Evolutionary conservation across 1,284 basidiomycete genomes (phyloP).

Genomic region (Xerocomus amazonicus): DNA sequence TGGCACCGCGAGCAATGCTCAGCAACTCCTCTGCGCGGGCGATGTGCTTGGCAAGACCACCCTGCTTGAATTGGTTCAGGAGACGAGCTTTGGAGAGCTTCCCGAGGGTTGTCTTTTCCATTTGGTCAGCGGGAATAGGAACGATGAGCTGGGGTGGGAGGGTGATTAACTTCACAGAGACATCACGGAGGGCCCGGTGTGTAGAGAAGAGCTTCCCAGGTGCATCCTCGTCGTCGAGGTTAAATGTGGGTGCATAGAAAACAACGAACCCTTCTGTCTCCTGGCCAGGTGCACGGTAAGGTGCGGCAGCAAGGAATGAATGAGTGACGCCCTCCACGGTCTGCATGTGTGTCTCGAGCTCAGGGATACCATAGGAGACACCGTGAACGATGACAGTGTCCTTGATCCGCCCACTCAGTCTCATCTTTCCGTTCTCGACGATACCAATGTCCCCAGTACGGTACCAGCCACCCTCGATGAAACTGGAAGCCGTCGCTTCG

Average conservation of each 20-base stretch:
- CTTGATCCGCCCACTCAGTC: constrained; percentile 43
- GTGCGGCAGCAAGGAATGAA: constrained; percentile 38
- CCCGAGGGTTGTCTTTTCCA: constrained; percentile 35
- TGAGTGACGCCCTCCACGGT: constrained; percentile 37
- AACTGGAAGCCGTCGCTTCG: constrained; percentile 35
- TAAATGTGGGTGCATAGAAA: constrained; percentile 32
- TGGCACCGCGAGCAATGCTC: constrained; percentile 23
- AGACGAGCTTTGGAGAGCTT: constrained; percentile 33
- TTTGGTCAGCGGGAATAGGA: constrained; percentile 28
- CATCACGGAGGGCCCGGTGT: constrained; percentile 18
- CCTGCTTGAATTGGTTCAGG: constrained; percentile 28
- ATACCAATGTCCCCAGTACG: constrained; percentile 42
- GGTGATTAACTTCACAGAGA: constrained; percentile 25
- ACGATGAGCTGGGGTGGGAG: constrained; percentile 26
- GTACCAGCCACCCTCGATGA: constrained; percentile 43
- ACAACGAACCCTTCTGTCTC: constrained; percentile 33
- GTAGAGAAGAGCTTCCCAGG: constrained; percentile 15
- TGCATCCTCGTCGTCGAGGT: constrained; percentile 20
- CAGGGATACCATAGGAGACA: constrained; percentile 41
- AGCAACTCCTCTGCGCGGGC: constrained; percentile 29
- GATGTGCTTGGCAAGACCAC: constrained; percentile 26
- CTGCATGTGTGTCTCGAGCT: constrained; percentile 42
- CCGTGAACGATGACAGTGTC: constrained; percentile 45
- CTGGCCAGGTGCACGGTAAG: constrained; percentile 32
- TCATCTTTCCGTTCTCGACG: constrained; percentile 36